Evolutionary conservation across 768 basidiomycete species (phyloP).

Genomic region (Sarcodon sp.): DNA sequence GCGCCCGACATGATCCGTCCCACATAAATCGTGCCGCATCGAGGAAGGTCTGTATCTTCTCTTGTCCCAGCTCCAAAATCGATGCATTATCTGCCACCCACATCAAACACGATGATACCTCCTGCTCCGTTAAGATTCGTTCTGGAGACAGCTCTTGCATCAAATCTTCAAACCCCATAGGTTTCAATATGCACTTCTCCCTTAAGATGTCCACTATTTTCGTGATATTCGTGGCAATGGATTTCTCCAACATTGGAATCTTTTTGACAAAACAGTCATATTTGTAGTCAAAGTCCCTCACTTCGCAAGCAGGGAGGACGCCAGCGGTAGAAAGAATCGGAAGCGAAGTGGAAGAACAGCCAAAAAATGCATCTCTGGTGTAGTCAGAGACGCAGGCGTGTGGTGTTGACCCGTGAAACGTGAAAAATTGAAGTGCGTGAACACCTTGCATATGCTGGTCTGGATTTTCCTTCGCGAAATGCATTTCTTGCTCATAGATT

Average conservation of each 20-base stretch:
- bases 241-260: slow-evolving; percentile 59
- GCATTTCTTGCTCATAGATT: slow-evolving; percentile 77
- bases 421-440: slow-evolving; percentile 83
- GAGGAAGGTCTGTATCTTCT: slow-evolving; percentile 62
- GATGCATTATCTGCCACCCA: too few relatives aligned
- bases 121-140: slow-evolving; percentile 41
- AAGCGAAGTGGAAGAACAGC: slow-evolving; percentile 32
- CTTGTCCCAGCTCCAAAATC: slow-evolving; percentile 20
- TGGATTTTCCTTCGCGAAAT: slow-evolving; percentile 9
- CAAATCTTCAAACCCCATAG: slow-evolving; percentile 75
- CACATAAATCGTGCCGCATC: slow-evolving; percentile 32
- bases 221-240: slow-evolving; percentile 39
- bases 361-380: slow-evolving; percentile 73
- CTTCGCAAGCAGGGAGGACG: slow-evolving; percentile 46
- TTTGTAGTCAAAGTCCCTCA: slow-evolving; percentile 61
- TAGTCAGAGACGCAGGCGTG: slow-evolving; percentile 59
- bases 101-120: too few relatives aligned
- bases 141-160: slow-evolving; percentile 57
- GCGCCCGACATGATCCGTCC: background rate
- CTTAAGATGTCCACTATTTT: slow-evolving; percentile 50
- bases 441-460: slow-evolving; percentile 41
- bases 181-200: slow-evolving; percentile 48
- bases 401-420: slow-evolving; percentile 80
- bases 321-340: slow-evolving; percentile 69
- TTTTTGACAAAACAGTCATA: slow-evolving; percentile 66